Evolutionary conservation across 495 filamentous ascomycete genomes (phyloP), one percentile per base, ranked within the genome.

Genomic region (Tuber aestivum): DNA sequence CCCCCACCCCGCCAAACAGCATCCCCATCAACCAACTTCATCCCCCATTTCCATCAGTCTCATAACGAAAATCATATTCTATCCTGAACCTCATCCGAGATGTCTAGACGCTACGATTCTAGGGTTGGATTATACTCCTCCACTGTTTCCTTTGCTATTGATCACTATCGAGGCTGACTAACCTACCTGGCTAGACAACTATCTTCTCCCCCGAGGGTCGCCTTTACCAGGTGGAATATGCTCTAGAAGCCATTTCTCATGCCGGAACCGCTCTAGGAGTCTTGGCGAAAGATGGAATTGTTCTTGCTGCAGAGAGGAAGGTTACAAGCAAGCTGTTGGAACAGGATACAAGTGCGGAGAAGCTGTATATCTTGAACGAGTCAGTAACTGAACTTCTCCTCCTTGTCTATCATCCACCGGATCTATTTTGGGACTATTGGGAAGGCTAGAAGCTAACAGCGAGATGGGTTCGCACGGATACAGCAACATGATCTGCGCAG

Each of bases 401-500:
- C 70, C n/a, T 45, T 35, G 56, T 35, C 56, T 65, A 35, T 65
- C 56, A 65, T 65, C 56, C 16, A 35, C 56, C 27, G 27, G 27
- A 32, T 65, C 27, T 35, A 65, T 65, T 65, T 35, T 65, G 27
- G 27, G 35, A 20, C 27, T 65, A 35, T 35, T 12, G 56, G 27
- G 27, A 65, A 65, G 32, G 27, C 27, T 65, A 7, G 56, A 32
- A 32, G 48, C n/a, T 72, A 41, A 12, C 44, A 56, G 70, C 44
- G 72, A 32, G 23, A 56, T 48, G 42, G 56, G 68, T 75, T 70
- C 21, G 71, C 20, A 40, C 48, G 38, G 56, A 45, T 70, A 9
- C 79, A 99, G 95, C 87, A 99, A 99, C 87, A 98, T 98, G 96
- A 98, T 99, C 84, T 97, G 95, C 87, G 95, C 95, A 74, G 95